Evolutionary conservation across 345 rosid species (phyloP), one percentile per base, ranked within the genome.

Genomic region (Populus pruinosa): DNA sequence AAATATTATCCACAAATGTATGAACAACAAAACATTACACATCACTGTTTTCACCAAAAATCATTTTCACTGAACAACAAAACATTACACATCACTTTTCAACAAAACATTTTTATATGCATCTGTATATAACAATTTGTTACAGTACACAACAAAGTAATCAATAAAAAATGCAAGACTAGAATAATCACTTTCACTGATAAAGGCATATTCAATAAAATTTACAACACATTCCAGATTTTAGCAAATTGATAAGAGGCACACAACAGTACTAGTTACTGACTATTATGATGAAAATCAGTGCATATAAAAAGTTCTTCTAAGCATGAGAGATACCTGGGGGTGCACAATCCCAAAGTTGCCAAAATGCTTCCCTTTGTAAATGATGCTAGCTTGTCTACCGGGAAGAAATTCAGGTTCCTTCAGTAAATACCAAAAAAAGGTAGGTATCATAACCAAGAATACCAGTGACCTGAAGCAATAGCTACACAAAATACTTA

Each of bases 311-410:
- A 66, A 14, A 43, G 39, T 9, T 9, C 1, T 68, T 76, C 29
- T n/a, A 11, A 3, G 21, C 18, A 39, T 17, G 31, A 53, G 31
- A 53, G 23, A 25, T 78, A 92, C 98, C 96, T 90, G 85, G 38
- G 96, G 98, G 56, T 92, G 97, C 79, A 94, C 97, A 3, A 92
- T 92, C 39, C 98, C 98, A 75, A 94, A 94, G 73, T 70, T 79
- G 63, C 98, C 96, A 78, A 92, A 80, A 53, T 55, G 85, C 79
- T 88, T 90, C 81, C 97, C 97, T 76, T 86, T 89, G 88, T 76
- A 89, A 76, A 89, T 83, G 85, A 96, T 87, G 81, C 89, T 90
- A 12, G 99, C 97, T 88, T 96, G 99, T 78, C 93, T 89, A 35
- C 93, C 92, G 0, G 87, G 78, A 73, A 93, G 88, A 85, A 87